Conservation (phyloP, 306 rosid species). For the Quercus glauca region DNA sequence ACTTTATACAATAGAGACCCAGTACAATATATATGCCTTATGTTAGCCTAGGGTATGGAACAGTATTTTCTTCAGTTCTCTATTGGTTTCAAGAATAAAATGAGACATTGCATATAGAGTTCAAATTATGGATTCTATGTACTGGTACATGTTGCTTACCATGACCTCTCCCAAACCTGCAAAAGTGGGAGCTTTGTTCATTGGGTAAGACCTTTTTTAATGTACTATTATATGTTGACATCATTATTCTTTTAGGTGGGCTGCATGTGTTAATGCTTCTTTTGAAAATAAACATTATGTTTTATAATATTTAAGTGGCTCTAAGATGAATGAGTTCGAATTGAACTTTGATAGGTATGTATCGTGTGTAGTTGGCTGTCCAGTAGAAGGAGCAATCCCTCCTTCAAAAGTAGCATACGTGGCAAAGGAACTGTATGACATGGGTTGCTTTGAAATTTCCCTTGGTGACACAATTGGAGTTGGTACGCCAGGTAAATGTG, state of each 20-base stretch:
- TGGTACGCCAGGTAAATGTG: conserved; percentile 74
- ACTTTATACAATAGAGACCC: background rate
- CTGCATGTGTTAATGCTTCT: background rate
- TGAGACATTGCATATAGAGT: background rate
- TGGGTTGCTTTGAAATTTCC: conserved; percentile 98
- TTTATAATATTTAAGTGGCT: background rate
- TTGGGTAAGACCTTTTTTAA: background rate
- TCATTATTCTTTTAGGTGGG: background rate
- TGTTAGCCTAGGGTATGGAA: background rate
- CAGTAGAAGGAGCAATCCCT: conserved; percentile 78
- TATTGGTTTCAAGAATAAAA: background rate
- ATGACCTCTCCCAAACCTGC: no score
- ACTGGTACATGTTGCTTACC: background rate
- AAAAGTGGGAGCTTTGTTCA: no score
- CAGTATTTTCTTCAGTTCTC: background rate
- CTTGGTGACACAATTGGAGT: conserved; percentile 95
- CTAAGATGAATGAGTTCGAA: conserved; percentile 9
- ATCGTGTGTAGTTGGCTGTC: conserved; percentile 90
- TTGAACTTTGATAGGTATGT: conserved; percentile 62
- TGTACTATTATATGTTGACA: background rate
- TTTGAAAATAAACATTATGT: background rate
- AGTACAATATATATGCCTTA: background rate
- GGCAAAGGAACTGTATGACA: conserved; percentile 79
- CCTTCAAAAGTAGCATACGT: conserved; percentile 90
- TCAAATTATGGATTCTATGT: background rate